A percentile compares a stretch with the other conserved stretches of the same genome.
These are phyloP conservation scores for Straminergon stramineum DNA, from an alignment of 225 moss, liverwort and hornwort species.

Conservation along the genomic window DNA sequence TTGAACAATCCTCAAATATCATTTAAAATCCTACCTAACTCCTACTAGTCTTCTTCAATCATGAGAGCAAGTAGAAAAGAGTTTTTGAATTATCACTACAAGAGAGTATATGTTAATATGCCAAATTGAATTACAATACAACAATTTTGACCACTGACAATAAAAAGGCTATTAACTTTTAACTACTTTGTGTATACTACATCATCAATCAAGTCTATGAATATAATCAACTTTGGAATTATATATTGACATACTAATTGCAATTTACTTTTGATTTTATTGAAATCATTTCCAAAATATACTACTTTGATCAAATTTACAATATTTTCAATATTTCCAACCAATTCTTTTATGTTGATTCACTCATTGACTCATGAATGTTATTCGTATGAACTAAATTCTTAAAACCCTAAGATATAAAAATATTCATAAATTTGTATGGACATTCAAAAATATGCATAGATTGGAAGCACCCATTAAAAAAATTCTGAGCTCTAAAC, in stretches of 20 bases:
- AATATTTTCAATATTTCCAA: neutral
- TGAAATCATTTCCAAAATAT: neutral
- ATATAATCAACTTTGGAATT: neutral
- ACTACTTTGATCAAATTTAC: neutral
- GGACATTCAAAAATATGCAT: neutral
- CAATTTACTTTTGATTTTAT: neutral
- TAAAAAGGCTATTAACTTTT: neutral
- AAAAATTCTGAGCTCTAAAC: no score
- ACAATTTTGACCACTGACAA: fast-evolving
- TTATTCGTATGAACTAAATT: neutral
- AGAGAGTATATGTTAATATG: neutral
- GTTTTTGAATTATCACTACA: no score
- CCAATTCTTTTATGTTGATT: neutral
- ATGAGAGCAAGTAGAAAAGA: neutral
- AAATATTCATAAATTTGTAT: neutral
- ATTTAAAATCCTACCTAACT: neutral
- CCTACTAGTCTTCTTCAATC: neutral
- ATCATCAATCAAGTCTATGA: no score
- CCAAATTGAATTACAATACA: neutral
- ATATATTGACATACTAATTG: neutral
- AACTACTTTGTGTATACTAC: neutral
- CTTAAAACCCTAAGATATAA: neutral
- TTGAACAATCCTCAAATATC: neutral
- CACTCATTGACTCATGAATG: neutral
- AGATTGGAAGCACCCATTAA: neutral